Base-by-base conservation (phyloP, 2,329 filamentous ascomycete genomes). In the Aspergillus pseudoterreus region DNA sequence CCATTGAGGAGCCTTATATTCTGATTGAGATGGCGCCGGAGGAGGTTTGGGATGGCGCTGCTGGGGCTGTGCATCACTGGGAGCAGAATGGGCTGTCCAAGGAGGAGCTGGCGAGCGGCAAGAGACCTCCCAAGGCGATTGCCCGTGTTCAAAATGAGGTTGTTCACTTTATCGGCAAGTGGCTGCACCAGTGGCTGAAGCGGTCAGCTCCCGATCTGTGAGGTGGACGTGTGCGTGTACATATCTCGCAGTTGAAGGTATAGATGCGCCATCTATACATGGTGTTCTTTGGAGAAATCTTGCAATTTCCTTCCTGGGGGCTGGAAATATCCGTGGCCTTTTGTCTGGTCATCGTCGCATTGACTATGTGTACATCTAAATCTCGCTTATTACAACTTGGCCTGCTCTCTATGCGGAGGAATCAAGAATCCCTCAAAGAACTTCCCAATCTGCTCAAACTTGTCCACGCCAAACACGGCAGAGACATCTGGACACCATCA, bases 1-100 rank as follows among this genome's bases (percentile, higher is more conserved):
- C 87, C 0, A 71, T 75, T 0, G 78, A 77, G 44, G 80, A 91
- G 72, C 89, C 89, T 0, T 88, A 86, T 56, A 77, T 89, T n/a
- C 65, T 92, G 43, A 90, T 95, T 11, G 56, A 63, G 22, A 32
- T 61, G 6, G 22, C 46, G 1, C 55, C 50, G 3, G 54, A 53
- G 19, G 45, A 61, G 15, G 56, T 62, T 0, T 62, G 59, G 58
- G 58, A 62, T 52, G 56, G 54, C 10, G 53, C 61, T 43, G 73
- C 78, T 3, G 80, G 80, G n/a, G 88, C 82, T 0, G 87, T 92
- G 17, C 90, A 95, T 68, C 88, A 92, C 65, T 94, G 87, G 60
- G 60, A 62, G 39, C 58, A 62, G 52, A 61, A 62, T 35, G 60
- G 58, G 9, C 36, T 62, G 24, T 53, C 47, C 0, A 19, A 3